Conservation (phyloP, 2,329 filamentous ascomycete species). For the Hypoxylon sp. region DNA sequence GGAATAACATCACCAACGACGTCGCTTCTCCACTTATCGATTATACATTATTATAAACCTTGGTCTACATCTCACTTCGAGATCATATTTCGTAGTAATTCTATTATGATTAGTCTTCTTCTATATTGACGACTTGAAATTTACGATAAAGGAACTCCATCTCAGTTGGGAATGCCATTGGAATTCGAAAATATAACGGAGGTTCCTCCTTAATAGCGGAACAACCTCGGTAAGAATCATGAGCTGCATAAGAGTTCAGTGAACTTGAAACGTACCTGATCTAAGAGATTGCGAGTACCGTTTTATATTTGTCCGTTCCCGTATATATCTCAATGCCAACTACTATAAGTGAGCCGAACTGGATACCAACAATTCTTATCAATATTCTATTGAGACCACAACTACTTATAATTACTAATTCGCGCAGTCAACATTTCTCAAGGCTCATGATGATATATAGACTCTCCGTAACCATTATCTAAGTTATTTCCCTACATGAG, state of each 20-base stretch:
- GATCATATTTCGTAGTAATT: constrained; percentile 12
- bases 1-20: constrained; percentile 35
- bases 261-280: no score
- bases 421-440: background rate
- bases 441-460: background rate
- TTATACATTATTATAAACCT: constrained; percentile 21
- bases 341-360: no score
- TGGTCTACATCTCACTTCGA: constrained; percentile 17
- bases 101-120: background rate
- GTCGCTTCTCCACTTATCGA: constrained; percentile 39
- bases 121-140: background rate
- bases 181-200: background rate
- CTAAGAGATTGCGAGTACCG: no score
- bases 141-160: background rate
- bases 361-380: no score
- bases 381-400: background rate
- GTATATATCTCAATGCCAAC: no score
- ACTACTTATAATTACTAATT: no score
- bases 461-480: background rate
- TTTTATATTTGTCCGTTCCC: no score
- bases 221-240: background rate
- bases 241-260: background rate
- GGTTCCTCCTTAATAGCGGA: background rate
- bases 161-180: no score
- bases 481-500: background rate